These are phyloP conservation scores for Leishmania guyanensis DNA, from an alignment of 208 protist species.

Conservation along the genomic window DNA sequence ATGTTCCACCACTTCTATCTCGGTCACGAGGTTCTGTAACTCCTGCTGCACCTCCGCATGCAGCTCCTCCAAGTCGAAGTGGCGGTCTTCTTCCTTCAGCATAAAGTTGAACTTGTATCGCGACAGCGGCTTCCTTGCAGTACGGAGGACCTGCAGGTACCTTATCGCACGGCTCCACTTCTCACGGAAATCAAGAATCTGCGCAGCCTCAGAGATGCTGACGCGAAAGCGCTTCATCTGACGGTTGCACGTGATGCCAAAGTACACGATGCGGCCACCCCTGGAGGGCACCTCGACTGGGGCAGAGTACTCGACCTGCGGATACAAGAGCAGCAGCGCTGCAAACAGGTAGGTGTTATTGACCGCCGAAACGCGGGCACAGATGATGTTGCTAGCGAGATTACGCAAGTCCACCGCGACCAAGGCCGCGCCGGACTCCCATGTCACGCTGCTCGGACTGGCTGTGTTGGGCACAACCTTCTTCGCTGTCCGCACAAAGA, in stretches of 20 bases:
- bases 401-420: slow-evolving; percentile 72
- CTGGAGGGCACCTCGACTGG: slow-evolving; percentile 53
- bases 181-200: slow-evolving; percentile 87
- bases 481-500: slow-evolving; percentile 90
- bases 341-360: slow-evolving; percentile 80
- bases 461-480: slow-evolving; percentile 52
- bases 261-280: slow-evolving; percentile 69
- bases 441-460: slow-evolving; percentile 52
- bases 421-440: slow-evolving; percentile 63
- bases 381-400: slow-evolving; percentile 46
- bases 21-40: slow-evolving; percentile 69
- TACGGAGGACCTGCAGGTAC: slow-evolving; percentile 80
- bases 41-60: slow-evolving; percentile 61
- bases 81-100: slow-evolving; percentile 73
- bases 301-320: slow-evolving; percentile 82
- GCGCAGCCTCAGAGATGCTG: slow-evolving; percentile 63
- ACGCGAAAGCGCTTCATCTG: slow-evolving; percentile 89
- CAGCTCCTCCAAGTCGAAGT: slow-evolving; percentile 70
- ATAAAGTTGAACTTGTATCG: slow-evolving; percentile 62
- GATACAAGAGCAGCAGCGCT: slow-evolving; percentile 78
- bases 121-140: slow-evolving; percentile 57
- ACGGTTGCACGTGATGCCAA: slow-evolving; percentile 84
- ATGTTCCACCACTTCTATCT: slow-evolving; percentile 79
- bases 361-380: slow-evolving; percentile 60
- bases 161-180: slow-evolving; percentile 63